phyloP scores from a whole-genome alignment of 179 eudicot genomes.

The Gypsophila paniculata region DNA sequence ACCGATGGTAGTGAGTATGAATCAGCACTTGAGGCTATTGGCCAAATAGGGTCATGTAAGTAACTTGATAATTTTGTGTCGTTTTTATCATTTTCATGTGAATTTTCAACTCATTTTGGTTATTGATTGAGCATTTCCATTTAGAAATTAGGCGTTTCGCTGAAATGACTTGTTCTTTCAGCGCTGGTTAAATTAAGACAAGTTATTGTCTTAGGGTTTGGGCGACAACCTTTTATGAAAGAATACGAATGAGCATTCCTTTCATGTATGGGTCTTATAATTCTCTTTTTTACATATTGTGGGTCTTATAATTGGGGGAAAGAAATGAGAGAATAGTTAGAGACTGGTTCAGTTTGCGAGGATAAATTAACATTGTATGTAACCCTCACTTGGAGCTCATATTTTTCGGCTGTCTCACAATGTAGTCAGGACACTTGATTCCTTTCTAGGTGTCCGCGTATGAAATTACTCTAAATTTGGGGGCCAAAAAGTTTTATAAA shows the following conservation, averaged over 20 bases:
- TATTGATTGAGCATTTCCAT: background rate
- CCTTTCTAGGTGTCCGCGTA: background rate
- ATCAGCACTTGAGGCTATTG: constrained; percentile 81
- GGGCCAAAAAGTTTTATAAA: too few relatives aligned
- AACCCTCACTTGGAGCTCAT: background rate
- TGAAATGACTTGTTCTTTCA: background rate
- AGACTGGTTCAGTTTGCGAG: background rate
- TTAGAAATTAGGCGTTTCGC: background rate
- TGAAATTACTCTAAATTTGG: background rate
- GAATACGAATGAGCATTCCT: background rate
- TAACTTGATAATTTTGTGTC: constrained; percentile 1
- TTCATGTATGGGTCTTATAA: background rate
- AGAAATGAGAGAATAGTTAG: background rate
- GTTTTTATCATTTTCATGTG: background rate
- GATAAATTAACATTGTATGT: constrained; percentile 5
- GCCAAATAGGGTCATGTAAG: constrained; percentile 85
- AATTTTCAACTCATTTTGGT: background rate
- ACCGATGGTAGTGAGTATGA: constrained; percentile 77
- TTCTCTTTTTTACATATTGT: background rate
- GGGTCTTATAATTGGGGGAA: background rate
- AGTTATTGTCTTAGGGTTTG: background rate
- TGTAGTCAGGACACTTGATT: background rate
- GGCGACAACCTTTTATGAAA: background rate
- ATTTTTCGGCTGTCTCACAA: constrained; percentile 1
- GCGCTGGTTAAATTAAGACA: background rate